phyloP scores from a whole-genome alignment of 2,329 filamentous ascomycete genomes.

The Colletotrichum brevisporum region DNA sequence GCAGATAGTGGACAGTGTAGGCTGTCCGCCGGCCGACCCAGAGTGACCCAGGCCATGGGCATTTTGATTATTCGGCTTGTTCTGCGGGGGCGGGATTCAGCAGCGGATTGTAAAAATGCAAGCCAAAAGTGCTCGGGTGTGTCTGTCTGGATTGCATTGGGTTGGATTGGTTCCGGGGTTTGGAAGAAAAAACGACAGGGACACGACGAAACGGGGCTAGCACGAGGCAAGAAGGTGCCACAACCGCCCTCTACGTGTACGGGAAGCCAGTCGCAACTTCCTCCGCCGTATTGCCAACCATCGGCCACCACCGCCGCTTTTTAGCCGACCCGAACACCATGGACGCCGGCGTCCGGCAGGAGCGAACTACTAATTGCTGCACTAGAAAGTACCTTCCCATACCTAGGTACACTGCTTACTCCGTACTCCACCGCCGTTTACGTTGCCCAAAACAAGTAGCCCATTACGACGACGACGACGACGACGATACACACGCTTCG shows the following conservation, averaged over 20 bases:
- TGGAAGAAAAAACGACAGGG: conserved; percentile 5
- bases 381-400: not conserved
- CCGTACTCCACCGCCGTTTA: not conserved
- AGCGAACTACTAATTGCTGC: too few relatives aligned
- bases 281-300: not conserved
- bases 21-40: not conserved
- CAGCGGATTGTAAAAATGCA: not conserved
- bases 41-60: conserved; percentile 11
- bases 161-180: conserved; percentile 23
- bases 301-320: conserved; percentile 17
- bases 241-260: conserved; percentile 3
- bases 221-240: conserved; percentile 39
- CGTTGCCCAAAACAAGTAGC: conserved; percentile 11
- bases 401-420: not conserved
- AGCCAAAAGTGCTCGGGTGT: not conserved
- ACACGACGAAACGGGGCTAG: conserved; percentile 36
- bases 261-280: not conserved
- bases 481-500: not conserved
- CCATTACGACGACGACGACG: not conserved
- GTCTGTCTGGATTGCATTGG: conserved; percentile 11
- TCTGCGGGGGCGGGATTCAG: conserved; percentile 17
- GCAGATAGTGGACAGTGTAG: conserved; percentile 2
- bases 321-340: conserved; percentile 23
- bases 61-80: conserved; percentile 14
- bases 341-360: too few relatives aligned